A percentile compares a stretch with the other conserved stretches of the same genome.
These are phyloP conservation scores for Calonectria naviculata DNA, from an alignment of 2,329 filamentous ascomycete species.

Conservation along the genomic window DNA sequence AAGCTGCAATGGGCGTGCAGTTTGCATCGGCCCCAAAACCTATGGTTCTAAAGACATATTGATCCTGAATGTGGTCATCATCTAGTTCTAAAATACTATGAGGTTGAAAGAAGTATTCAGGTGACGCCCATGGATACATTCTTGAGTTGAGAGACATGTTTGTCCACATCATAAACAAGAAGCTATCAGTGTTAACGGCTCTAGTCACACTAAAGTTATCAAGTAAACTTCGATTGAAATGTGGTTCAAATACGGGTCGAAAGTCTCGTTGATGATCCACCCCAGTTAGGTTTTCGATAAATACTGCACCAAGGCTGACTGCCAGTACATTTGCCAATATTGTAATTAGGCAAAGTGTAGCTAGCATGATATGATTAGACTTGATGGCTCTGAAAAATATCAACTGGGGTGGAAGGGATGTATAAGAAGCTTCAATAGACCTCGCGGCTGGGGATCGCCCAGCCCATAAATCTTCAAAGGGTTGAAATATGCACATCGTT, in stretches of 20 bases:
- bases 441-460: background rate
- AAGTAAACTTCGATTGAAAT: background rate
- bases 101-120: background rate
- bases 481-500: constrained; percentile 13
- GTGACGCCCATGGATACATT: background rate
- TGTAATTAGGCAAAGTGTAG: background rate
- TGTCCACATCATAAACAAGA: background rate
- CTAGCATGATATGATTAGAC: background rate
- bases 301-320: constrained; percentile 1
- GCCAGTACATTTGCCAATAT: constrained; percentile 1
- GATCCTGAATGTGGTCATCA: no score
- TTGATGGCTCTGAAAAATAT: background rate
- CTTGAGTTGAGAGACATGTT: background rate
- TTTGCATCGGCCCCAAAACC: background rate
- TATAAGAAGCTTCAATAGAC: background rate
- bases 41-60: background rate
- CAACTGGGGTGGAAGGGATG: constrained; percentile 8
- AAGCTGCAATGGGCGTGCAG: background rate
- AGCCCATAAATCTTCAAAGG: constrained; percentile 1
- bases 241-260: background rate
- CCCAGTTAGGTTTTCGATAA: background rate
- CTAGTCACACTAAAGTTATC: background rate
- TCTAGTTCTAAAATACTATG: background rate
- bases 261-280: background rate
- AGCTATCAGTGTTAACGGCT: background rate